phyloP scores from a whole-genome alignment of 2,329 filamentous ascomycete genomes.

The Nemania diffusa region DNA sequence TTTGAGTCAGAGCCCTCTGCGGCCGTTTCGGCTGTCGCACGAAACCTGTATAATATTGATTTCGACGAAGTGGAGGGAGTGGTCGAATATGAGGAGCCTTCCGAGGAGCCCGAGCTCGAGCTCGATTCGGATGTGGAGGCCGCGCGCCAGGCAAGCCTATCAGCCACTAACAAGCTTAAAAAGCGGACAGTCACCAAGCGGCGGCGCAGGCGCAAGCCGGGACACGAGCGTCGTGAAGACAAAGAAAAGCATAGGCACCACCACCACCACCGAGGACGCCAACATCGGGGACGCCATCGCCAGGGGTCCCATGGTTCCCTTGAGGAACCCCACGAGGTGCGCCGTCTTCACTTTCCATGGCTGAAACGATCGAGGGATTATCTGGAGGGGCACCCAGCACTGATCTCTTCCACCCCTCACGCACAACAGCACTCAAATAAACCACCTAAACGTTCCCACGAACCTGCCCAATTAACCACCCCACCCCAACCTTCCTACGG shows the following conservation, averaged over 20 bases:
- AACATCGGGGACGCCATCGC: conserved; percentile 32
- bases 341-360: conserved; percentile 41
- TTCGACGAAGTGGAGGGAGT: conserved; percentile 52
- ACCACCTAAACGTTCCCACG: conserved; percentile 34
- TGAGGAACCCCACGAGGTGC: conserved; percentile 38
- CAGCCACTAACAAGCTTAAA: conserved; percentile 50
- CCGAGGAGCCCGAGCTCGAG: conserved; percentile 47
- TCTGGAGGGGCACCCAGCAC: conserved; percentile 36
- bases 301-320: conserved; percentile 40
- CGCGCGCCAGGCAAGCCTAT: conserved; percentile 48
- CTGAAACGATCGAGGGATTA: conserved; percentile 44
- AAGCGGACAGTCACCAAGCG: conserved; percentile 52
- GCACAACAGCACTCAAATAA: conserved; percentile 43
- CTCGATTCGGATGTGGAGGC: conserved; percentile 49
- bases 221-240: conserved; percentile 43
- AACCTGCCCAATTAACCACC: conserved; percentile 40
- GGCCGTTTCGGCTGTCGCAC: conserved; percentile 64
- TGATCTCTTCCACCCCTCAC: conserved; percentile 37
- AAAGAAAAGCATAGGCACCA: conserved; percentile 31
- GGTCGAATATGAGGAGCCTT: conserved; percentile 49
- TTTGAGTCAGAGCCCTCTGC: conserved; percentile 60
- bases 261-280: conserved; percentile 28
- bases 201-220: conserved; percentile 47
- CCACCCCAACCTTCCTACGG: conserved; percentile 42
- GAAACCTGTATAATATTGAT: conserved; percentile 58